Evolutionary conservation across 2,329 filamentous ascomycete genomes (phyloP).

Genomic region (Aspergillus versicolor): DNA sequence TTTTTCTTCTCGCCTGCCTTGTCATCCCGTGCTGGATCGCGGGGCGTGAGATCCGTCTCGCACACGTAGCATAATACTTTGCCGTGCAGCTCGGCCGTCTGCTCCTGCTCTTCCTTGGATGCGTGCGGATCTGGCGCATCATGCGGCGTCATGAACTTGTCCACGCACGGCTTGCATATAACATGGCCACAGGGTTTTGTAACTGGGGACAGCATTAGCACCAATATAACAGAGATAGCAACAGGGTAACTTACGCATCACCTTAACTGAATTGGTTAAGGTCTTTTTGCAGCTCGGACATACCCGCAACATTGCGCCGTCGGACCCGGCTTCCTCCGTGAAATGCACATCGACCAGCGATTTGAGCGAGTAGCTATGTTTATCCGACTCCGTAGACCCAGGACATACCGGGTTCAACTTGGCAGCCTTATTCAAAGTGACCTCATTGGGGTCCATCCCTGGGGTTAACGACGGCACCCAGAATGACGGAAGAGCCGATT

Average conservation of each 20-base stretch:
- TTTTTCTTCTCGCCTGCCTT: constrained; percentile 22
- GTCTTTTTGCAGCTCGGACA: constrained; percentile 86
- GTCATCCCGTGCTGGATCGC: constrained; percentile 28
- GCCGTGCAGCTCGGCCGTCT: constrained; percentile 37
- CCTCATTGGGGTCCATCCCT: constrained; percentile 55
- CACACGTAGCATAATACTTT: constrained; percentile 79
- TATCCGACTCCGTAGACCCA: constrained; percentile 63
- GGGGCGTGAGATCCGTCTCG: constrained; percentile 68
- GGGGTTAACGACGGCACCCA: constrained; percentile 89
- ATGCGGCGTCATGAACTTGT: constrained; percentile 72
- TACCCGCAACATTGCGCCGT: constrained; percentile 49
- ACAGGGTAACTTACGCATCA: constrained; percentile 54
- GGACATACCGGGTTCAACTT: constrained; percentile 76
- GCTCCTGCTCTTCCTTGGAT: constrained; percentile 47
- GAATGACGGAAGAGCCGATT: constrained; percentile 76
- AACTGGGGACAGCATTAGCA: constrained; percentile 42
- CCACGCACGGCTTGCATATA: constrained; percentile 78
- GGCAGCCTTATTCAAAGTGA: constrained; percentile 57
- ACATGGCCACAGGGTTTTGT: constrained; percentile 91
- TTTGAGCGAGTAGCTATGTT: constrained; percentile 77
- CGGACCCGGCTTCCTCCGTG: constrained; percentile 63
- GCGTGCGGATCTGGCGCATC: constrained; percentile 61
- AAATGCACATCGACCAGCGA: constrained; percentile 75
- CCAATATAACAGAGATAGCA: background rate
- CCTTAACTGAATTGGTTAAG: constrained; percentile 77